Conservation (phyloP, 257 asterid species). For the Verbascum thapsus region DNA sequence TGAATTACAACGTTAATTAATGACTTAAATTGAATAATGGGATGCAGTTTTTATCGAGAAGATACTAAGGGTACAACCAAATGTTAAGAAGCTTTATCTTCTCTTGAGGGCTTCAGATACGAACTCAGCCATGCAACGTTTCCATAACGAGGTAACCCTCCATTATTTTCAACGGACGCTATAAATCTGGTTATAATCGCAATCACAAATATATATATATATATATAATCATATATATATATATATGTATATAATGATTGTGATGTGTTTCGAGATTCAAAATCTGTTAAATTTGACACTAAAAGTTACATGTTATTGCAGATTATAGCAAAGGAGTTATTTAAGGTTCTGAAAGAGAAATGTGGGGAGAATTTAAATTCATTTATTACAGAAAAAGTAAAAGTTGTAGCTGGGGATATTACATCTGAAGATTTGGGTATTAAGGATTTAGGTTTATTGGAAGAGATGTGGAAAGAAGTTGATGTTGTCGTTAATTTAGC, state of each 20-base stretch:
- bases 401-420: constrained; percentile 58
- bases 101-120: constrained; percentile 56
- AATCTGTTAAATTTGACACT: neutral
- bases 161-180: neutral
- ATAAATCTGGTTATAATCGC: too few species aligned
- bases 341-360: constrained; percentile 53
- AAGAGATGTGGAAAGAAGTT: constrained; percentile 62
- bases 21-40: too few species aligned
- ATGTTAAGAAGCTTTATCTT: constrained; percentile 64
- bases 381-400: constrained; percentile 40
- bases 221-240: too few species aligned
- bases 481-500: constrained; percentile 81
- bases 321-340: constrained; percentile 61
- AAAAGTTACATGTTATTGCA: constrained; percentile 2
- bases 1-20: too few species aligned
- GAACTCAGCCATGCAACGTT: constrained; percentile 53
- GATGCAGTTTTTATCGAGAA: constrained; percentile 64
- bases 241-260: too few species aligned
- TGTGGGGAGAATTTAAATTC: constrained; percentile 37
- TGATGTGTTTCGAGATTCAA: too few species aligned
- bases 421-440: constrained; percentile 60
- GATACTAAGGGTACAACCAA: constrained; percentile 62
- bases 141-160: constrained; percentile 48
- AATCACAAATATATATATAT: too few species aligned
- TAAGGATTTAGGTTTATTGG: constrained; percentile 49